Evolutionary conservation across 2,329 filamentous ascomycete species (phyloP).

Genomic region (Colletotrichum coccodes): DNA sequence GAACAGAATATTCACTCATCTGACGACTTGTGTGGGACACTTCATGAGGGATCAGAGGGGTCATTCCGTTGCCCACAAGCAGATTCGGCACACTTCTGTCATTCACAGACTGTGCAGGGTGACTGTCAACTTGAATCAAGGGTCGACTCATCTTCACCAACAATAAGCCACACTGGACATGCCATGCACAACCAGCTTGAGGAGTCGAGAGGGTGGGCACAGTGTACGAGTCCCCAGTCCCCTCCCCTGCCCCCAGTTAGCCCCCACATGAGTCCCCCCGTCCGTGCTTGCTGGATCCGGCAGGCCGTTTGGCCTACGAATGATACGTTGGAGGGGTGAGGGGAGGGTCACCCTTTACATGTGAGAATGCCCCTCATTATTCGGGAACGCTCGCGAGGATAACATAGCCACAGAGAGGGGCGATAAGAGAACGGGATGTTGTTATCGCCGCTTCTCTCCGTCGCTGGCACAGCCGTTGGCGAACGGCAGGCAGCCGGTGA

Average conservation of each 20-base stretch:
- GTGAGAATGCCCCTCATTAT: conserved; percentile 2
- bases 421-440: conserved; percentile 1
- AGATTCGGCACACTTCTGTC: background rate
- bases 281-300: conserved; percentile 9
- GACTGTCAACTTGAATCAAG: background rate
- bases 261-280: background rate
- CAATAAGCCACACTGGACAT: background rate
- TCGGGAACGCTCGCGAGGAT: background rate
- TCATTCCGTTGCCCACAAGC: background rate
- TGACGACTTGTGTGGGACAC: background rate
- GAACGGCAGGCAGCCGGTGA: background rate
- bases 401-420: conserved; percentile 7
- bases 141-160: background rate
- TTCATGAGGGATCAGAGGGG: background rate
- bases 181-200: background rate
- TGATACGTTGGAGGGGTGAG: background rate
- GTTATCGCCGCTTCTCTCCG: background rate
- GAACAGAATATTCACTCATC: background rate
- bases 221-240: background rate
- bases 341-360: conserved; percentile 1
- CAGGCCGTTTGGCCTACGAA: conserved; percentile 13
- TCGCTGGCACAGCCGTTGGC: background rate
- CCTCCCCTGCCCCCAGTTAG: background rate
- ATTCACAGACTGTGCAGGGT: background rate
- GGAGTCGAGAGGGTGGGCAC: background rate